These are phyloP conservation scores for Actinomortierella ambigua DNA, from an alignment of 371 early-diverging fungal genomes.

Conservation along the genomic window DNA sequence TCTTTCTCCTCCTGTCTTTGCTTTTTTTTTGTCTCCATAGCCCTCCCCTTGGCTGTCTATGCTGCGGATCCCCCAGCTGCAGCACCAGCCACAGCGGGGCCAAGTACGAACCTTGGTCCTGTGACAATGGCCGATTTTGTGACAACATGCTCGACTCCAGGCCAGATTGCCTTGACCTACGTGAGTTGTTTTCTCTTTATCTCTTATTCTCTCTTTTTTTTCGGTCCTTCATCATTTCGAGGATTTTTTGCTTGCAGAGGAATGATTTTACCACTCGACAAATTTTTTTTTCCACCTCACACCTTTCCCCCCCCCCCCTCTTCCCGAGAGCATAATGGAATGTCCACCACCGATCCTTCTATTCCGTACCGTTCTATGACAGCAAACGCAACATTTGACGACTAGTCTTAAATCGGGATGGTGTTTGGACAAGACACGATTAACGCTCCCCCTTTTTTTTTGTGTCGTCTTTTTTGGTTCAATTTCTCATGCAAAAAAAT, in stretches of 20 bases:
- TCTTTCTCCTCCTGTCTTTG: background rate
- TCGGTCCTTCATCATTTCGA: no score
- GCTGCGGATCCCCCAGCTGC: background rate
- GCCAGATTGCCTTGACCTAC: slow-evolving; percentile 59
- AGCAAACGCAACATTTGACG: no score
- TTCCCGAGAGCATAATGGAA: no score
- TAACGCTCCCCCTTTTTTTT: slow-evolving; percentile 1
- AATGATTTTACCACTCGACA: no score
- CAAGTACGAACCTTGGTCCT: slow-evolving; percentile 16
- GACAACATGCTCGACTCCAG: slow-evolving; percentile 51
- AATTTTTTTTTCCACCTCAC: no score
- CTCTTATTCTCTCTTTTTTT: slow-evolving; percentile 3
- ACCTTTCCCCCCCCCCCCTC: no score
- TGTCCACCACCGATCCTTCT: background rate
- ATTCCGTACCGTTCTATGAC: background rate
- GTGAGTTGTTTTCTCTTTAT: slow-evolving; percentile 31
- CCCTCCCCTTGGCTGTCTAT: slow-evolving; percentile 4
- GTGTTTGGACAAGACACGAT: no score
- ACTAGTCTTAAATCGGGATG: no score
- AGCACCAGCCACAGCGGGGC: slow-evolving; percentile 12
- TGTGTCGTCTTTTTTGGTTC: background rate
- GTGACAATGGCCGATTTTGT: slow-evolving; percentile 33
- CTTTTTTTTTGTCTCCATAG: background rate
- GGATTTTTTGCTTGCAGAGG: no score
- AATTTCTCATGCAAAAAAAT: background rate